phyloP scores from a whole-genome alignment of 305 asterid species.

The Ilex paraguariensis region DNA sequence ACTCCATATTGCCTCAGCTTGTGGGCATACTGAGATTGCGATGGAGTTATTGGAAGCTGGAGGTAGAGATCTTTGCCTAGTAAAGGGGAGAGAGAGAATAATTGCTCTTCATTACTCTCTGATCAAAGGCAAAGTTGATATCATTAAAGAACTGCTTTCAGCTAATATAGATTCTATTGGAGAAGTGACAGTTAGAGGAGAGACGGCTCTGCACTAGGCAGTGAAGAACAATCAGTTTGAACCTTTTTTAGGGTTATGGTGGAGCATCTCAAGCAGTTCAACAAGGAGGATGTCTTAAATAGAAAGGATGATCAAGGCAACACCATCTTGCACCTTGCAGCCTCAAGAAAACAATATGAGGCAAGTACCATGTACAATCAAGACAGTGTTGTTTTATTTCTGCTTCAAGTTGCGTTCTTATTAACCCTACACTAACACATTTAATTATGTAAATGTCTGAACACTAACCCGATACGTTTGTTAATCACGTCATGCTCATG shows the following conservation, averaged over 20 bases:
- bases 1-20: conserved; percentile 47
- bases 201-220: conserved; percentile 12
- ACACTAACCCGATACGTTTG: too few species aligned
- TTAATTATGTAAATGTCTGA: too few species aligned
- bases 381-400: too few species aligned
- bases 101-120: conserved; percentile 54
- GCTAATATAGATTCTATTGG: conserved; percentile 26
- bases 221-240: conserved; percentile 3
- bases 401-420: too few species aligned
- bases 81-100: conserved; percentile 40
- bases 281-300: conserved; percentile 11
- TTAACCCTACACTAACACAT: too few species aligned
- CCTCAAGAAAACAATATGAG: conserved; percentile 16
- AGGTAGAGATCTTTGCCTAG: conserved; percentile 23
- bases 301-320: conserved; percentile 12
- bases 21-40: conserved; percentile 38
- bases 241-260: neutral
- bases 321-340: conserved; percentile 18
- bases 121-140: conserved; percentile 36
- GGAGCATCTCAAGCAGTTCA: conserved; percentile 1
- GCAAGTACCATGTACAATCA: neutral
- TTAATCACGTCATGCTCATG: too few species aligned
- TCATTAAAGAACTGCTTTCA: conserved; percentile 26
- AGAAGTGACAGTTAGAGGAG: conserved; percentile 36
- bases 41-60: conserved; percentile 38